These are phyloP conservation scores for Tothia fuscella DNA, from an alignment of 2,329 filamentous ascomycete species.

Conservation along the genomic window DNA sequence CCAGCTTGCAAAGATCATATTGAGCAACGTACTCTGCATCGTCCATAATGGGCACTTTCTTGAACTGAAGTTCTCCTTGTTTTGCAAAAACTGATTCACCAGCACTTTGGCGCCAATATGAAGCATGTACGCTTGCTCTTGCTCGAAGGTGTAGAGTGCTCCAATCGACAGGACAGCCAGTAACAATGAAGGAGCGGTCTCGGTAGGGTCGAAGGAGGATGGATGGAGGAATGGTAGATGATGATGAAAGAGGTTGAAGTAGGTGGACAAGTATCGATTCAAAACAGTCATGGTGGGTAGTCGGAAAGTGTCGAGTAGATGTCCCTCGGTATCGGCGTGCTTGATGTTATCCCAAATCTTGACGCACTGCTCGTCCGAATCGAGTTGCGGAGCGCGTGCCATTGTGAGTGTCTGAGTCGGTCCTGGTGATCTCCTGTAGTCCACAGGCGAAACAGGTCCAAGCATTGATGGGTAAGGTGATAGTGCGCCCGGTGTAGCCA, in stretches of 20 bases:
- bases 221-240: constrained; percentile 93
- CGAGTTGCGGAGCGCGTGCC: constrained; percentile 65
- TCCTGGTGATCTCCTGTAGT: constrained; percentile 59
- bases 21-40: constrained; percentile 91
- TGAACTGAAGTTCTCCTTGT: constrained; percentile 98
- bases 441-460: constrained; percentile 54
- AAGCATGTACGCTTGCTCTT: constrained; percentile 91
- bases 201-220: constrained; percentile 72
- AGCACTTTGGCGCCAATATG: constrained; percentile 97
- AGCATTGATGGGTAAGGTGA: constrained; percentile 61
- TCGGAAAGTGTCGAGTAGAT: constrained; percentile 79
- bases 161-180: constrained; percentile 90
- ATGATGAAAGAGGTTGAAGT: constrained; percentile 95
- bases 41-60: constrained; percentile 96
- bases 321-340: constrained; percentile 65
- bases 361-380: constrained; percentile 73
- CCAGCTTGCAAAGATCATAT: constrained; percentile 99
- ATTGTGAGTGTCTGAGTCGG: constrained; percentile 52
- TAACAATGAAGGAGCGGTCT: constrained; percentile 69
- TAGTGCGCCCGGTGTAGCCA: constrained; percentile 55
- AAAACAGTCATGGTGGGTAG: constrained; percentile 68
- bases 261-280: constrained; percentile 88
- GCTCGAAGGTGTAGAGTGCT: constrained; percentile 91
- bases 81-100: constrained; percentile 92
- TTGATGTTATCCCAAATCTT: constrained; percentile 79